phyloP scores from a whole-genome alignment of 768 basidiomycete species.

The Lyophyllum semitale region DNA sequence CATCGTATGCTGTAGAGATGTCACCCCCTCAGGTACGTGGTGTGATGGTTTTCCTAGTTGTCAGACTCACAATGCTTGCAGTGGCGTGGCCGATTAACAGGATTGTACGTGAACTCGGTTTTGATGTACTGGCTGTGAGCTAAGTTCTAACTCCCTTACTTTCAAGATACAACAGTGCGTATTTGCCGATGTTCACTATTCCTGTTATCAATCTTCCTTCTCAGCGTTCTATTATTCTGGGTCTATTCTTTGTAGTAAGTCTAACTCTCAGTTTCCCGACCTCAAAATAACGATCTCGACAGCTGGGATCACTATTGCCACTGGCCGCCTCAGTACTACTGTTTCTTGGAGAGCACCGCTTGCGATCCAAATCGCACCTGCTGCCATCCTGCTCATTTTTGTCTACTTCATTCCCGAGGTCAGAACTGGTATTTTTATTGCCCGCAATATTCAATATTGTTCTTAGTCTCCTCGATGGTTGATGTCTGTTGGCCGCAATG shows the following conservation, averaged over 20 bases:
- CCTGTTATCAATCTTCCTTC: background rate
- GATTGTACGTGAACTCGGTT: conserved; percentile 39
- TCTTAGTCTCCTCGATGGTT: conserved; percentile 59
- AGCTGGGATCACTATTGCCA: conserved; percentile 47
- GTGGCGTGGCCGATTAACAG: conserved; percentile 54
- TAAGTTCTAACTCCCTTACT: too few relatives aligned
- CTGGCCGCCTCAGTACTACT: conserved; percentile 34
- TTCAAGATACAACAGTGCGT: conserved; percentile 35
- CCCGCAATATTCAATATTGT: background rate
- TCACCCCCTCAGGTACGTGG: conserved; percentile 50
- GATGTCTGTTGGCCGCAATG: conserved; percentile 47
- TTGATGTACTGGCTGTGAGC: background rate
- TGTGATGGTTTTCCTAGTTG: background rate
- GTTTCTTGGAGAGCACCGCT: conserved; percentile 53
- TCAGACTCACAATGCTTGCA: conserved; percentile 6
- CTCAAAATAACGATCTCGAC: background rate
- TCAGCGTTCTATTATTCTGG: conserved; percentile 49
- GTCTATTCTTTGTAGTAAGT: conserved; percentile 42
- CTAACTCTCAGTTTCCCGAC: background rate
- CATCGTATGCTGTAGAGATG: conserved; percentile 58
- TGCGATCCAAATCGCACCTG: conserved; percentile 52
- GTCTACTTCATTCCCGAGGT: conserved; percentile 40
- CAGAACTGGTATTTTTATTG: background rate
- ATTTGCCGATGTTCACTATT: conserved; percentile 13
- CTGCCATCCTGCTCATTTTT: conserved; percentile 36